Conservation (phyloP, 2,329 filamentous ascomycete species). For the Fusarium odoratissimum region DNA sequence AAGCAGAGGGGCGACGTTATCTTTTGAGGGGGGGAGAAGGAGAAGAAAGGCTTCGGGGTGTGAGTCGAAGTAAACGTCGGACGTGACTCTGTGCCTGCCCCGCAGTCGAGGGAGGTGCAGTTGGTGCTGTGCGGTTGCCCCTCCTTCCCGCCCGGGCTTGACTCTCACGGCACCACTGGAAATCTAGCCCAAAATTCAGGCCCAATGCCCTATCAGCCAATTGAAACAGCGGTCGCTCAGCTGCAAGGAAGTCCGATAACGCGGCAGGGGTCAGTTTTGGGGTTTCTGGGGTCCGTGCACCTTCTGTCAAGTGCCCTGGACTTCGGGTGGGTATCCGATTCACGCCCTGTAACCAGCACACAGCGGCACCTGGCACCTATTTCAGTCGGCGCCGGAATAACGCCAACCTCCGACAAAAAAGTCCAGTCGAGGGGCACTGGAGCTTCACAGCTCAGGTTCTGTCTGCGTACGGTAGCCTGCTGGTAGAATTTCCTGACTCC, state of each 20-base stretch:
- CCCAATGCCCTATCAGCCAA: slow-evolving; percentile 43
- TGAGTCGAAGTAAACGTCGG: slow-evolving; percentile 45
- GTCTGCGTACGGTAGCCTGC: slow-evolving; percentile 37
- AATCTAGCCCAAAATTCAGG: slow-evolving; percentile 42
- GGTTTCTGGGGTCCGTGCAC: slow-evolving; percentile 38
- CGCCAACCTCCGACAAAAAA: slow-evolving; percentile 45
- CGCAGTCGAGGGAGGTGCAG: slow-evolving; percentile 39
- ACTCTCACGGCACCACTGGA: slow-evolving; percentile 34
- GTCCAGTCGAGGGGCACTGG: slow-evolving; percentile 42
- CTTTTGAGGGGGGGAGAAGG: slow-evolving; percentile 24
- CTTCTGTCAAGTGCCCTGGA: slow-evolving; percentile 36
- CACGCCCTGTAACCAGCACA: slow-evolving; percentile 4
- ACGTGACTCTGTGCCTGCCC: slow-evolving; percentile 46
- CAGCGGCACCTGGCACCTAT: neutral
- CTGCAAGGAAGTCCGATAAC: slow-evolving; percentile 30
- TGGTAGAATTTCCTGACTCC: slow-evolving; percentile 48
- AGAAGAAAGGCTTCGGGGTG: slow-evolving; percentile 35
- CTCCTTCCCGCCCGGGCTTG: neutral
- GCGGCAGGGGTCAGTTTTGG: slow-evolving; percentile 32
- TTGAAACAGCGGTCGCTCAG: slow-evolving; percentile 19
- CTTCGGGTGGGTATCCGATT: slow-evolving; percentile 7
- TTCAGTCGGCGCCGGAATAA: slow-evolving; percentile 44
- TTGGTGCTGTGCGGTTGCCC: neutral
- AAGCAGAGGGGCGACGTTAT: slow-evolving; percentile 29
- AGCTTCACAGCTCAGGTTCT: slow-evolving; percentile 49